Base-by-base conservation (phyloP, 1,284 basidiomycete species). In the Kalmanozyma brasiliensis region DNA sequence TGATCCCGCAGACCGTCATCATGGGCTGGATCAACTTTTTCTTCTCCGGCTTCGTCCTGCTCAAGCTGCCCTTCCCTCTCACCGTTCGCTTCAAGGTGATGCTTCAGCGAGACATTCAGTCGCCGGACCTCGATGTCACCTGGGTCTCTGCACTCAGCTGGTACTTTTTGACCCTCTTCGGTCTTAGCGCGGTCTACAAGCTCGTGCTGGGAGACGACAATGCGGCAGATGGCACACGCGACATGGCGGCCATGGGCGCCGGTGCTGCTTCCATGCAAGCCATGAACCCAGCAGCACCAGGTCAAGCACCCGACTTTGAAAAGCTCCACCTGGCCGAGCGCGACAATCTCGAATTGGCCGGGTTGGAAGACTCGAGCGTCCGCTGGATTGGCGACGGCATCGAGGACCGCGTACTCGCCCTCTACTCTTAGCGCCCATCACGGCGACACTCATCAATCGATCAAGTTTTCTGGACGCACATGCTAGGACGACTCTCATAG, bases 1-100 rank as follows among this genome's bases (percentile, higher is more conserved):
- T 82, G 81, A 74, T 82, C 20, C 81, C 81, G 6, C 81, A 82
- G 55, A 98, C 98, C 89, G 87, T 98, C 68, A 94, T 98, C 77
- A 98, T 98, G 96, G 95, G 94, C 66, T 98, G 96, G 92, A 96
- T 99, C 85, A 97, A 95, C 84, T 94, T 95, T 83, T 98, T 98
- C 88, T 98, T 98, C 85, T 91, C 93, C 71, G 95, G 95, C 30
- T 98, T 98, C 82, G 91, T 98, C 49, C 87, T 97, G 61, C 96
- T 98, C 83, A 95, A 94, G 81, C 85, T 99, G 0, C 96, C 96
- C 0, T 99, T 99, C 85, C 96, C 96, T 0, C 85, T 98, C 52
- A 98, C 96, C 5, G 87, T 94, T 43, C 92, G 95, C 4, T 98
- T 98, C 87, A 98, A 98, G 83, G 91, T 92, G n/a, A 95, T 98